These are phyloP conservation scores for Dactylellina drechsleri DNA, from an alignment of 2,329 filamentous ascomycete species.

Conservation along the genomic window DNA sequence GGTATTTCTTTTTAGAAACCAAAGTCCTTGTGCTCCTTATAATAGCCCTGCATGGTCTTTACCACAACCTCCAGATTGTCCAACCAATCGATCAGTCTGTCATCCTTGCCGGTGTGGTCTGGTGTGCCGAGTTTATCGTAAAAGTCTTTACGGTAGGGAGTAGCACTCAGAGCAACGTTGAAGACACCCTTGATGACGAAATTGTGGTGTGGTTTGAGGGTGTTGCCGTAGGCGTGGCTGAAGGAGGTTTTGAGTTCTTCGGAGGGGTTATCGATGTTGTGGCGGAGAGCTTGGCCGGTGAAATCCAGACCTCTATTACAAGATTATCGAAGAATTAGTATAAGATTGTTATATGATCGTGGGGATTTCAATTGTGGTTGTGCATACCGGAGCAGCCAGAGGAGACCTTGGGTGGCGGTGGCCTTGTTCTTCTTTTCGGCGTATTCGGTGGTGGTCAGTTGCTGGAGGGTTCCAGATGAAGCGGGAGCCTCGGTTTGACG, in stretches of 20 bases:
- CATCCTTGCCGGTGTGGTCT: slow-evolving; percentile 60
- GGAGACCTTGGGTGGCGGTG: slow-evolving; percentile 83
- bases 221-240: slow-evolving; percentile 82
- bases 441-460: slow-evolving; percentile 85
- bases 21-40: slow-evolving; percentile 60
- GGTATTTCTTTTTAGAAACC: slow-evolving; percentile 39
- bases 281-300: slow-evolving; percentile 82
- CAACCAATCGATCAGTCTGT: slow-evolving; percentile 78
- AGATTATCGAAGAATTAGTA: neutral
- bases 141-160: slow-evolving; percentile 92
- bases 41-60: slow-evolving; percentile 75
- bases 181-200: slow-evolving; percentile 93
- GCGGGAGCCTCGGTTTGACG: slow-evolving; percentile 80
- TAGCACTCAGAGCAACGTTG: slow-evolving; percentile 89
- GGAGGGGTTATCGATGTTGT: slow-evolving; percentile 74
- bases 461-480: slow-evolving; percentile 85
- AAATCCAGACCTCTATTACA: slow-evolving; percentile 84
- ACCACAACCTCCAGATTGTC: slow-evolving; percentile 80
- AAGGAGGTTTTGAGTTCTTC: slow-evolving; percentile 89
- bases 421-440: slow-evolving; percentile 80
- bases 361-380: neutral
- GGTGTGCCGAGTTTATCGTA: slow-evolving; percentile 84
- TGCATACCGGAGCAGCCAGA: slow-evolving; percentile 70
- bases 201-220: slow-evolving; percentile 90
- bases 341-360: neutral